These are phyloP conservation scores for Asterophora lycoperdoides DNA, from an alignment of 768 basidiomycete genomes.

Conservation along the genomic window DNA sequence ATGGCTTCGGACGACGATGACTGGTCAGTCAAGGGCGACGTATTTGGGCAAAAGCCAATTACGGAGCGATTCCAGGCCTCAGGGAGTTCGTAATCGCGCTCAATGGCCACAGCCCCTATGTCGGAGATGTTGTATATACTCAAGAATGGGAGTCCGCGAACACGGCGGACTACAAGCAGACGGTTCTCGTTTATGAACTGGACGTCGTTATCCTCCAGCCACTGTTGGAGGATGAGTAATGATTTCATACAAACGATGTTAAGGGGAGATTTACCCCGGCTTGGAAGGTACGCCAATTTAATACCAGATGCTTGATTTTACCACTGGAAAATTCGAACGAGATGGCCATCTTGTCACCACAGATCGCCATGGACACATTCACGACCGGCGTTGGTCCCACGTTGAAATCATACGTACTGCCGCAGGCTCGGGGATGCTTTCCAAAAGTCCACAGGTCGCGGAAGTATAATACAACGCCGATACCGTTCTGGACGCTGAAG, in stretches of 20 bases:
- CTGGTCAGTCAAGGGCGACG: constrained; percentile 35
- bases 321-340: constrained; percentile 39
- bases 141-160: constrained; percentile 33
- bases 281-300: constrained; percentile 48
- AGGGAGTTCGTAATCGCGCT: constrained; percentile 56
- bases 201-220: constrained; percentile 47
- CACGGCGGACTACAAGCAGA: constrained; percentile 39
- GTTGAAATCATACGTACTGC: constrained; percentile 38
- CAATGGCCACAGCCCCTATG: constrained; percentile 35
- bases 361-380: constrained; percentile 34
- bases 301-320: constrained; percentile 39
- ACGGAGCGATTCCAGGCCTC: constrained; percentile 43
- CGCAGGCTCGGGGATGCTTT: constrained; percentile 44
- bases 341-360: constrained; percentile 40
- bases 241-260: background rate
- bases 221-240: constrained; percentile 27
- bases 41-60: constrained; percentile 47
- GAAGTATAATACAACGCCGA: constrained; percentile 46
- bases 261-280: constrained; percentile 33
- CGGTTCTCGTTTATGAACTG: constrained; percentile 41
- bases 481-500: constrained; percentile 34
- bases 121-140: constrained; percentile 45
- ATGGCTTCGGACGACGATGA: constrained; percentile 38
- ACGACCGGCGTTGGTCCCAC: constrained; percentile 33
- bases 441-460: constrained; percentile 53